Base-by-base conservation (phyloP, 805 yeast genomes). In the Cephaloascus albidus region DNA sequence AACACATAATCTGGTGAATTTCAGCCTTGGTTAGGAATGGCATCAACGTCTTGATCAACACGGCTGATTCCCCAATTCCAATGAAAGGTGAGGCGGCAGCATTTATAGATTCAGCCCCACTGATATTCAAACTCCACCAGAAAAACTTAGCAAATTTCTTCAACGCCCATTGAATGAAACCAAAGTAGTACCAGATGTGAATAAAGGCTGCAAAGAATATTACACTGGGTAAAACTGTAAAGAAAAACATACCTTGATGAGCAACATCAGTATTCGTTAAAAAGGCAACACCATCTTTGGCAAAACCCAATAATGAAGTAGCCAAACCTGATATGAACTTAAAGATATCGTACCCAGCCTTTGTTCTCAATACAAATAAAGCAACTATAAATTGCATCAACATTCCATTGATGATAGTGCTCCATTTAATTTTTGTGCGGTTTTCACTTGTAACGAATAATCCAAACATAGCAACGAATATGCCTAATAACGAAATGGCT, bases 31-130 rank as follows among this genome's bases (percentile, higher is more conserved):
- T 77, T 45, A 75, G 64, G 53, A 60, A 76, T 3, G 80, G 81
- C 48, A 77, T 52, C 45, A 76, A 73, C 39, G 76, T 77, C 52
- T 76, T 76, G 51, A 77, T 66, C 49, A 77, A 68, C 44, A 78
- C 70, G 4, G 82, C 81, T 39, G 76, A 67, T 58, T 77, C 84
- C 49, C 84, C 84, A 46, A 74, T 23, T 35, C 84, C 84, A 45
- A 77, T 65, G 55, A 77, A 77, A 4, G 84, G 84, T 20, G 82
- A 71, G 1, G 82, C 82, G 36, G 82, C 80, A 4, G 81, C 80
- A 20, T 76, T 78, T 36, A 76, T 72, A 19, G 81, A 74, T 52
- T 77, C 84, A 38, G 82, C 80, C 48, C 84, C 84, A 20, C 77
- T 68, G 18, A 75, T 71, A 42, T 66, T 59, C 64, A 76, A 66